Evolutionary conservation across 2,329 filamentous ascomycete species (phyloP).

Genomic region (Colletotrichum cereale): DNA sequence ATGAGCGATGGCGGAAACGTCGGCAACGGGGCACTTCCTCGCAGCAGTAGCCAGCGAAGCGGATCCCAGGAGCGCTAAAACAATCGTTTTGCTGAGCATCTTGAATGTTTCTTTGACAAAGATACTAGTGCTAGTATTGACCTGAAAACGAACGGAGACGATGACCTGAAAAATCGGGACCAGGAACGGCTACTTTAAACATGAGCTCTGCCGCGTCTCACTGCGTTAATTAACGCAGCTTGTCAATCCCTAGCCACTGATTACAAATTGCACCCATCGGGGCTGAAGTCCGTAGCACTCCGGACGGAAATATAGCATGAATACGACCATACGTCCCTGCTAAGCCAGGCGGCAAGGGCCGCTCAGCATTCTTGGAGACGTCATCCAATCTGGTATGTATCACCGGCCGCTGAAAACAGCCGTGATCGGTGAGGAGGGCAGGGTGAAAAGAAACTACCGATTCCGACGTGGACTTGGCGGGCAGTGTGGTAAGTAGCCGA

Average conservation of each 20-base stretch:
- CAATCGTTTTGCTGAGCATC: slow-evolving; percentile 32
- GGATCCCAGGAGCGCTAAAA: slow-evolving; percentile 16
- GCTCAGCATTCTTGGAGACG: slow-evolving; percentile 16
- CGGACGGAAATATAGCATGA: slow-evolving; percentile 5
- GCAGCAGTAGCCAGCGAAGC: slow-evolving; percentile 18
- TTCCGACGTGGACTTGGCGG: slow-evolving; percentile 7
- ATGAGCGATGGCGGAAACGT: slow-evolving; percentile 32
- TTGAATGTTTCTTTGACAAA: not conserved
- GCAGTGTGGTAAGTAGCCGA: not conserved
- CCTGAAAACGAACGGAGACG: too few relatives aligned
- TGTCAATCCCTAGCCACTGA: slow-evolving; percentile 1
- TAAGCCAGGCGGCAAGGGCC: not conserved
- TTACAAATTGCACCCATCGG: slow-evolving; percentile 30
- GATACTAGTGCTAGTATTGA: not conserved
- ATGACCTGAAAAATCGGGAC: not conserved
- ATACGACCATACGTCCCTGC: not conserved
- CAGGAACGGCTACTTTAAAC: not conserved
- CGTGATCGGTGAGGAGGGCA: slow-evolving; percentile 14
- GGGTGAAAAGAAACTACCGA: not conserved
- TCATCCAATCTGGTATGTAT: slow-evolving; percentile 23
- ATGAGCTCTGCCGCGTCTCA: slow-evolving; percentile 7
- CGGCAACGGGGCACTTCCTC: slow-evolving; percentile 25
- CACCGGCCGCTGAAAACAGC: slow-evolving; percentile 4
- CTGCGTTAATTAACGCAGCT: slow-evolving; percentile 4
- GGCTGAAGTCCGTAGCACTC: not conserved